Evolutionary conservation across 2,329 filamentous ascomycete species (phyloP).

Genomic region (Xylariaceae sp.): DNA sequence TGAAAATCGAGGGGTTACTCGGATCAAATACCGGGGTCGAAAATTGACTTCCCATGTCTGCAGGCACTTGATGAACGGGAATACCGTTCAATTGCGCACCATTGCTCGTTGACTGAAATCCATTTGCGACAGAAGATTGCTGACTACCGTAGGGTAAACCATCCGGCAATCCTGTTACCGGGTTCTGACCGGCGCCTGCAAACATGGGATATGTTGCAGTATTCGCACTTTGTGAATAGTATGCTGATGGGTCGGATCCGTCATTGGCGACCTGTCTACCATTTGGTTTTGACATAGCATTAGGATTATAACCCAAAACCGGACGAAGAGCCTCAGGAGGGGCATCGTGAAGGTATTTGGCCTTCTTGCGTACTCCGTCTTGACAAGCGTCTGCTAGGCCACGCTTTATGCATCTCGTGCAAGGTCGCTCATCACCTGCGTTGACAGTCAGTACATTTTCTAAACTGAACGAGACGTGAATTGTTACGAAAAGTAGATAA

Average conservation of each 20-base stretch:
- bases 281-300: slow-evolving; percentile 42
- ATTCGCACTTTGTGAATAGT: slow-evolving; percentile 44
- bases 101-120: slow-evolving; percentile 55
- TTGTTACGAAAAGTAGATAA: slow-evolving; percentile 10
- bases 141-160: slow-evolving; percentile 54
- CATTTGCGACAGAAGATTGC: slow-evolving; percentile 68
- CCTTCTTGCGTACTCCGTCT: slow-evolving; percentile 96
- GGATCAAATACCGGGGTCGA: slow-evolving; percentile 70
- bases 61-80: slow-evolving; percentile 45
- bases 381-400: slow-evolving; percentile 87
- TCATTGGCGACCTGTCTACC: slow-evolving; percentile 43
- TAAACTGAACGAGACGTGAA: background rate
- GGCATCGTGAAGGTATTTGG: slow-evolving; percentile 96
- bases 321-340: slow-evolving; percentile 83
- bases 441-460: slow-evolving; percentile 20
- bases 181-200: slow-evolving; percentile 39
- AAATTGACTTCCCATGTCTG: slow-evolving; percentile 44
- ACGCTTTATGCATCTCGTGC: slow-evolving; percentile 88
- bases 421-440: slow-evolving; percentile 88
- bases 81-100: slow-evolving; percentile 42
- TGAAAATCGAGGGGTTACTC: slow-evolving; percentile 87
- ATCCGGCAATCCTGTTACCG: slow-evolving; percentile 43
- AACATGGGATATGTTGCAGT: slow-evolving; percentile 47
- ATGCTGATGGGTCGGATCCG: slow-evolving; percentile 43
- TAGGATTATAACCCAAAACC: slow-evolving; percentile 69